Evolutionary conservation across 83 land plant species (phyloP), one percentile per base, ranked within the genome.

Genomic region (Picea abies): DNA sequence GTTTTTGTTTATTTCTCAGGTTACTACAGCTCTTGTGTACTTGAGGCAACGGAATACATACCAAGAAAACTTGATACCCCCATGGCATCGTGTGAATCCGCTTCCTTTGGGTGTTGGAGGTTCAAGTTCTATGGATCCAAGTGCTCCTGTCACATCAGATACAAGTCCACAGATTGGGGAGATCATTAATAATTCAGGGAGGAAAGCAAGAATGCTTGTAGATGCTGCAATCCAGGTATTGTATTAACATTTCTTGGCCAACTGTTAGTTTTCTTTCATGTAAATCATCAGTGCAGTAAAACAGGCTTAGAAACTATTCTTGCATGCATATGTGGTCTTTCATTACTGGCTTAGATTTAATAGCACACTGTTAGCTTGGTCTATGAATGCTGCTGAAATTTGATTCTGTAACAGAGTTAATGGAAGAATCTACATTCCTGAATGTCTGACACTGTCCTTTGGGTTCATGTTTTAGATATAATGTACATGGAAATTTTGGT

Each of bases 151-250:
- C 35, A 35, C 35, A 35, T 35, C 35, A 35, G 35, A 35, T 35
- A 2, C 35, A 35, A 35, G 35, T 35, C 35, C 35, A 35, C 2
- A 35, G 35, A 35, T 35, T 35, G 35, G 35, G 1, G 35, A 35
- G 35, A 35, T 1, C 35, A 35, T 35, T 35, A 35, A 35, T 35
- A 35, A 35, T 35, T 35, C 1, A 2, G 1, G 35, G 35, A 35
- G 1, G 35, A 2, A 90, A 72, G 98, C 99, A 11, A 89, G 85
- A 67, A 72, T 79, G 16, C 90, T 98, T 96, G 96, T 98, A 17
- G 84, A 88, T 83, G 88, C 84, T 60, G 94, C 98, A 25, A 85
- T 97, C 70, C 95, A 95, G 95, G 99, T 96, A 91, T 63, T 64
- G n/a, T 17, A 32, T 60, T 79, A 26, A 79, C 60, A 23, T 56